Percentiles rank a stretch among this genome's conserved stretches.
Conservation (phyloP, 805 yeast species). For the Maudiozyma barnettii region DNA sequence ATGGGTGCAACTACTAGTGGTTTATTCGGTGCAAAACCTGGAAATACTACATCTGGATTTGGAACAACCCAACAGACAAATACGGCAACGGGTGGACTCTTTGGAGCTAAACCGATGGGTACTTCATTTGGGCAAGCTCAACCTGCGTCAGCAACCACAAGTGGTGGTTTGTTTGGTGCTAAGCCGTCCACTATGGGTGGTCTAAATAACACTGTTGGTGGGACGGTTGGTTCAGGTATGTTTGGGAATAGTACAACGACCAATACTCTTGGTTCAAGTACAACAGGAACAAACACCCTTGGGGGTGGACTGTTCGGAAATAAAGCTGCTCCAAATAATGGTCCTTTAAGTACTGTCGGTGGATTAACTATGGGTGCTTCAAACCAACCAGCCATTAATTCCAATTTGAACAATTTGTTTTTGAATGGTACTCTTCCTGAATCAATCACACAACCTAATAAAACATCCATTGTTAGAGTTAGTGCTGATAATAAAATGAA, state of each 20-base stretch:
- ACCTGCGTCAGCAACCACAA: neutral
- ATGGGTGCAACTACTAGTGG: conserved; percentile 7
- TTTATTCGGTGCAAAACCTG: conserved; percentile 31
- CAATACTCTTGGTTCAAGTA: conserved; percentile 12
- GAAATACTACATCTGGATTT: neutral
- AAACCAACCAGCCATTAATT: neutral
- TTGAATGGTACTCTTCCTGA: conserved; percentile 4
- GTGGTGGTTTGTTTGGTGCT: conserved; percentile 3
- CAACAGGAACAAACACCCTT: conserved; percentile 1
- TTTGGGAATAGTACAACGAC: conserved; percentile 10
- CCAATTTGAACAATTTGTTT: neutral
- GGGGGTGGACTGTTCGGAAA: conserved; percentile 30
- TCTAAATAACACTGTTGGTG: conserved; percentile 15
- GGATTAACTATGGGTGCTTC: neutral
- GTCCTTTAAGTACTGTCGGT: conserved; percentile 33
- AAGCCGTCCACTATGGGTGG: neutral
- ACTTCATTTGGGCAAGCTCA: neutral
- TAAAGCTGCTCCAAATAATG: conserved; percentile 19
- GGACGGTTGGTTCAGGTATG: conserved; percentile 26
- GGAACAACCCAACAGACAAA: neutral
- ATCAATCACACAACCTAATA: conserved; percentile 33
- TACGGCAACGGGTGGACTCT: conserved; percentile 20
- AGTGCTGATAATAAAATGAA: conserved; percentile 42
- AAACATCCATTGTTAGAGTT: conserved; percentile 41
- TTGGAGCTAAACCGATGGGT: conserved; percentile 25